Percentiles rank a stretch among this genome's conserved stretches.
phyloP scores from a whole-genome alignment of 371 early-diverging fungal species.

The Syncephalastrum racemosum region DNA sequence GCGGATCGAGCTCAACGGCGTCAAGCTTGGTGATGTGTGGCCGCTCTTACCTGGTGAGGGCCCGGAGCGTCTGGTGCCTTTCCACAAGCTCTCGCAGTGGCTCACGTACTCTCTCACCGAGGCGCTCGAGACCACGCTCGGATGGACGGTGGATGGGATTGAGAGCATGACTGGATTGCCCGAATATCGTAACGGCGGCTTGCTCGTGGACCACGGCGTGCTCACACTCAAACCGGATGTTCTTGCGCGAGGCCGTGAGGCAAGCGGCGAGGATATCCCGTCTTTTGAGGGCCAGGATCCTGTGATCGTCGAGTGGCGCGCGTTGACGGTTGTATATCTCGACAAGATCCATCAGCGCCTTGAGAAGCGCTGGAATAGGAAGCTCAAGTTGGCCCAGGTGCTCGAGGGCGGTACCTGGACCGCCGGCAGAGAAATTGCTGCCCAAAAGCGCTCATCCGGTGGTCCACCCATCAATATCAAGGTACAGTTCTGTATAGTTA shows the following conservation, averaged over 20 bases:
- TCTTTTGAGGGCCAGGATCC: conserved; percentile 78
- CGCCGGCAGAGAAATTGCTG: conserved; percentile 88
- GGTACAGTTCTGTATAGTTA: conserved; percentile 19
- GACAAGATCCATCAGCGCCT: conserved; percentile 67
- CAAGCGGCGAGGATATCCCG: conserved; percentile 40
- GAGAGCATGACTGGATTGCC: conserved; percentile 86
- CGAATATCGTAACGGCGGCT: conserved; percentile 89
- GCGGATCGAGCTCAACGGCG: conserved; percentile 71
- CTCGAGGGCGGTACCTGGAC: conserved; percentile 93
- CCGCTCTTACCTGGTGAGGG: conserved; percentile 43
- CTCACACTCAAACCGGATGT: conserved; percentile 36
- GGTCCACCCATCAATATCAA: conserved; percentile 88
- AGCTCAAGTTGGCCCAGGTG: conserved; percentile 80
- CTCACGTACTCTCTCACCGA: conserved; percentile 91
- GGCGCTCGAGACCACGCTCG: conserved; percentile 61
- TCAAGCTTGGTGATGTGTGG: conserved; percentile 92
- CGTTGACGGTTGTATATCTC: conserved; percentile 82
- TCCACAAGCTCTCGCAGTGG: conserved; percentile 96
- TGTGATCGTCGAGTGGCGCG: conserved; percentile 91
- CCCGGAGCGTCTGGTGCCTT: conserved; percentile 64
- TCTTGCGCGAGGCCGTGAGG: conserved; percentile 22
- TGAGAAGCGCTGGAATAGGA: conserved; percentile 49
- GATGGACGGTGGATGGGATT: conserved; percentile 56
- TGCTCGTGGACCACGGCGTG: conserved; percentile 46
- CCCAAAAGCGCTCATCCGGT: conserved; percentile 67